Evolutionary conservation across 345 rosid species (phyloP).

Genomic region (Raphanus sativus): DNA sequence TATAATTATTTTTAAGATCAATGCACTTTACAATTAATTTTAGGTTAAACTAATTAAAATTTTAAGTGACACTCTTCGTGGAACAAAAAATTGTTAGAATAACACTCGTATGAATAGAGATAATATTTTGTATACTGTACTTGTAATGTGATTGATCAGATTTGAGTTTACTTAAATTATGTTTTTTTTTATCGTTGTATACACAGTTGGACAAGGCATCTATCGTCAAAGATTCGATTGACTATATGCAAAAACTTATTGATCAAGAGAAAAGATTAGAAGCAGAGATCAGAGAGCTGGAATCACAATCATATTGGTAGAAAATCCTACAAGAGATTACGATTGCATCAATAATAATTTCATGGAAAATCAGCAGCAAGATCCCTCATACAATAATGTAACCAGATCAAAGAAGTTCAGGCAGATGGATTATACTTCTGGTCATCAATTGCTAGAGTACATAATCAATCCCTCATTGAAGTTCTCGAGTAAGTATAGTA

Average conservation of each 20-base stretch:
- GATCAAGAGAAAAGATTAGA: slow-evolving; percentile 68
- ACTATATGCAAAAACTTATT: slow-evolving; percentile 77
- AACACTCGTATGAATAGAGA: no score
- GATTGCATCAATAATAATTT: slow-evolving; percentile 44
- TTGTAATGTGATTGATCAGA: background rate
- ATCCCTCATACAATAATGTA: slow-evolving; percentile 11
- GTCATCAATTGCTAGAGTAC: slow-evolving; percentile 32
- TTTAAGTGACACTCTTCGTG: no score
- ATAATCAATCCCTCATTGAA: slow-evolving; percentile 55
- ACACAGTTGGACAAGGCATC: slow-evolving; percentile 94
- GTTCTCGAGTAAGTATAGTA: slow-evolving; percentile 44
- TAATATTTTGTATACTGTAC: background rate
- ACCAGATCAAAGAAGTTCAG: slow-evolving; percentile 67
- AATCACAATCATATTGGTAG: slow-evolving; percentile 25
- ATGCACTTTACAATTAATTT: no score
- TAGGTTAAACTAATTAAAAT: no score
- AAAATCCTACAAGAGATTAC: slow-evolving; percentile 36
- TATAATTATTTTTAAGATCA: no score
- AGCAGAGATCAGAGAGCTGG: slow-evolving; percentile 69
- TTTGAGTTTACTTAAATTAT: background rate
- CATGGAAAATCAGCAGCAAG: slow-evolving; percentile 27
- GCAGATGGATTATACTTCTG: slow-evolving; percentile 40
- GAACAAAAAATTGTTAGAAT: no score
- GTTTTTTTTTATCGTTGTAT: background rate
- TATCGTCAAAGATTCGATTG: slow-evolving; percentile 83